These are phyloP conservation scores for Lentinus polychrous DNA, from an alignment of 1,284 basidiomycete genomes.

Conservation along the genomic window DNA sequence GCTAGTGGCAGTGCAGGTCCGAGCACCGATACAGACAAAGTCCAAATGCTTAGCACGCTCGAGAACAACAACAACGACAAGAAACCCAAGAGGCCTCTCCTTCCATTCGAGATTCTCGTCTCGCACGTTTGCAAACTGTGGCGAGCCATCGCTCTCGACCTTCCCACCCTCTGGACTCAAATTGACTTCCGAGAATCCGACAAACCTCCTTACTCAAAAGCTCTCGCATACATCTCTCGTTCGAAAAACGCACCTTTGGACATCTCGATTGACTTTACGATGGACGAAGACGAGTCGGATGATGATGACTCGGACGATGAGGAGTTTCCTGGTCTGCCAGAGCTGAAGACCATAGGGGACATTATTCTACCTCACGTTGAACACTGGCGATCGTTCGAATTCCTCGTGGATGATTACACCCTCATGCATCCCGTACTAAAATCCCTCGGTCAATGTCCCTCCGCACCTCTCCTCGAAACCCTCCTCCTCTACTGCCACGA, in stretches of 20 bases:
- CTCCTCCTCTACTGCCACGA: slow-evolving; percentile 44
- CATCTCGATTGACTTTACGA: slow-evolving; percentile 8
- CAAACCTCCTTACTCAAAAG: neutral
- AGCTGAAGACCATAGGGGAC: slow-evolving; percentile 33
- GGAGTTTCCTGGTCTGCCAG: slow-evolving; percentile 10
- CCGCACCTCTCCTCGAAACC: slow-evolving; percentile 44
- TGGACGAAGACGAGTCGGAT: slow-evolving; percentile 22
- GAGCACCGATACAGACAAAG: too few relatives aligned
- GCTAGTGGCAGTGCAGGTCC: too few relatives aligned
- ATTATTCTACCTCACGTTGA: slow-evolving; percentile 44
- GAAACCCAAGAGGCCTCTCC: neutral
- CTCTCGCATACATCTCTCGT: neutral
- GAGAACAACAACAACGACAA: neutral
- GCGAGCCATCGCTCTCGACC: slow-evolving; percentile 23
- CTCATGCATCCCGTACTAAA: slow-evolving; percentile 35
- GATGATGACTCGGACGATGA: slow-evolving; percentile 16
- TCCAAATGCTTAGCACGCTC: too few relatives aligned
- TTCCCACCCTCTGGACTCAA: slow-evolving; percentile 25
- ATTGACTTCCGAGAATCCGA: slow-evolving; percentile 17
- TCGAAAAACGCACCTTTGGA: slow-evolving; percentile 1
- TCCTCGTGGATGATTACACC: slow-evolving; percentile 36
- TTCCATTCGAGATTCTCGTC: slow-evolving; percentile 25
- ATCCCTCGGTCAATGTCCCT: slow-evolving; percentile 32
- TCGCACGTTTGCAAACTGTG: slow-evolving; percentile 33
- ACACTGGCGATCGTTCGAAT: slow-evolving; percentile 44